These are phyloP conservation scores for Gypsophila paniculata DNA, from an alignment of 179 eudicot genomes.

Conservation along the genomic window DNA sequence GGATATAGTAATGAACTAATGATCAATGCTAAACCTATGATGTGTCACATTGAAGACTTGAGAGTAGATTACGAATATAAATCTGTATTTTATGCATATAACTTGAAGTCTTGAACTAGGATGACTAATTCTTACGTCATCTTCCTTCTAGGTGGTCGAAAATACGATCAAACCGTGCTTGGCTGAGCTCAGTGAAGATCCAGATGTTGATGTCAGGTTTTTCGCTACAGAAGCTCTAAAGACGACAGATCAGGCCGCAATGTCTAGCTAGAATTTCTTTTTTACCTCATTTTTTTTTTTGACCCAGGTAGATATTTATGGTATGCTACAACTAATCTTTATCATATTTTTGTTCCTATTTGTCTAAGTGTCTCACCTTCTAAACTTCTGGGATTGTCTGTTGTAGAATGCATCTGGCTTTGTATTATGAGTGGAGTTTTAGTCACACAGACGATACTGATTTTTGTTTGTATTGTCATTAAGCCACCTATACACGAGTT, in stretches of 20 bases:
- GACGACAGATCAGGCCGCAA: constrained; percentile 50
- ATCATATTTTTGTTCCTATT: not conserved
- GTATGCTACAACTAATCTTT: constrained; percentile 24
- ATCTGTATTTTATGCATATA: not conserved
- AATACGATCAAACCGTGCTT: constrained; percentile 54
- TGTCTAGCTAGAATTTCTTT: constrained; percentile 34
- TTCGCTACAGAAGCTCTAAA: constrained; percentile 57
- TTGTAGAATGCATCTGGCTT: constrained; percentile 20
- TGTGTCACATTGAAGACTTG: too few species aligned
- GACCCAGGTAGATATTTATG: constrained; percentile 20
- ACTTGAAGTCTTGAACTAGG: not conserved
- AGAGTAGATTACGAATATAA: not conserved
- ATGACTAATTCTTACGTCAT: not conserved
- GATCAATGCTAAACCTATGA: not conserved
- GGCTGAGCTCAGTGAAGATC: constrained; percentile 65
- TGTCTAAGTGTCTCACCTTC: not conserved
- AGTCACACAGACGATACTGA: too few species aligned
- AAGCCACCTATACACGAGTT: too few species aligned
- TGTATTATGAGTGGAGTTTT: constrained; percentile 8
- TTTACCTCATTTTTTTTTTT: not conserved
- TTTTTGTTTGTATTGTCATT: too few species aligned
- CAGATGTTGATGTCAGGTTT: constrained; percentile 65
- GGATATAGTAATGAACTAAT: not conserved
- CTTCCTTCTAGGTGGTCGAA: constrained; percentile 48
- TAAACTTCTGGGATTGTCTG: constrained; percentile 8